These are phyloP conservation scores for Polytrichum commune DNA, from an alignment of 225 moss, liverwort and hornwort genomes.

Conservation along the genomic window DNA sequence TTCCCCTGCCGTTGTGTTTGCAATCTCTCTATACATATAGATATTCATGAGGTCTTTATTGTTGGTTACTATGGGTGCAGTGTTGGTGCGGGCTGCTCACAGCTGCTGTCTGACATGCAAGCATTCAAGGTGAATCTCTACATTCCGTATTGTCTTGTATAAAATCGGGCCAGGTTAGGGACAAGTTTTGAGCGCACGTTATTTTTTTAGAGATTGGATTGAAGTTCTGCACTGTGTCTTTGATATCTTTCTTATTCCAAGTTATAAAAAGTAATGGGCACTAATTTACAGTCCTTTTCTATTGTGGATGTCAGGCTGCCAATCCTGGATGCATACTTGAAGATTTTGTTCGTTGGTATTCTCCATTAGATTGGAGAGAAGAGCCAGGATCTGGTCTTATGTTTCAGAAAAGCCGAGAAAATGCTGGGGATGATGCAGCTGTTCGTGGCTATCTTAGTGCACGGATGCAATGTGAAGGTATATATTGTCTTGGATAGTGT, in stretches of 20 bases:
- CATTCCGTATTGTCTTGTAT: neutral
- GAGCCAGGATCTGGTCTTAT: conserved; percentile 67
- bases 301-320: conserved; percentile 54
- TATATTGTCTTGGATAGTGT: neutral
- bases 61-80: conserved; percentile 25
- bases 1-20: neutral
- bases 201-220: no score
- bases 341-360: conserved; percentile 99
- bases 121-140: conserved; percentile 68
- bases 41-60: neutral
- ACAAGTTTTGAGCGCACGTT: no score
- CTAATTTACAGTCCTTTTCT: no score
- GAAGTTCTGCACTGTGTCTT: neutral
- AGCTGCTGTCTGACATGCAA: conserved; percentile 98
- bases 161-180: no score
- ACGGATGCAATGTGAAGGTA: conserved; percentile 89
- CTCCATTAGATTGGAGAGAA: conserved; percentile 93
- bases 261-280: no score
- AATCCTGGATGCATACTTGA: conserved; percentile 97
- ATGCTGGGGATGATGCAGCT: conserved; percentile 43
- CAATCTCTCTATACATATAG: neutral
- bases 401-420: conserved; percentile 39
- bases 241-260: neutral
- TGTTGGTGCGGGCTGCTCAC: conserved; percentile 97
- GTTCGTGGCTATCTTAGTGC: conserved; percentile 84